Evolutionary conservation across 2,329 filamentous ascomycete genomes (phyloP), one percentile per base, ranked within the genome.

Genomic region (Pseudocercospora pini-densiflorae): DNA sequence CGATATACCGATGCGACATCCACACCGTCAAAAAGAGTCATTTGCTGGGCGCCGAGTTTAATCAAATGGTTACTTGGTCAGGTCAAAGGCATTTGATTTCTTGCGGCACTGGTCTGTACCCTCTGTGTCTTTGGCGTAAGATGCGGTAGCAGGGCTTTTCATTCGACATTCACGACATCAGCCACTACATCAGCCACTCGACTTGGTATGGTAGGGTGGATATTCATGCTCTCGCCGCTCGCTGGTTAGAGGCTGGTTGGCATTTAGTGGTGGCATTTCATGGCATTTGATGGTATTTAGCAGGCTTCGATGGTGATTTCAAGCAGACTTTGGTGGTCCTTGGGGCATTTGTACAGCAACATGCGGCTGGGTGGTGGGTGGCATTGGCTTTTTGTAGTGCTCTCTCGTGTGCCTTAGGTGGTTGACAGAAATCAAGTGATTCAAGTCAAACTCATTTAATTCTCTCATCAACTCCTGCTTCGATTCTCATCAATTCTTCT

Each of bases 151-250:
- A 43, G 40, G 40, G 40, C 40, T 19, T 43, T 43, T 43, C 16
- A n/a, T 19, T 43, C 33, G 24, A 31, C 57, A 59, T 23, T 45
- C 23, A 45, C 58, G 27, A 24, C 19, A 60, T 12, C 58, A 31
- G 43, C 58, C n/a, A 60, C 58, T 14, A 59, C 58, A 60, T 60
- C 33, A 59, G 21, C 10, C 36, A 24, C 33, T 43, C 19, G 31
- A 59, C 40, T 19, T 43, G 40, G 40, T 43, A 19, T 33, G 53
- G 53, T 29, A 57, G n/a, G 53, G 53, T 57, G 19, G 19, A 31
- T 29, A 21, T 57, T 57, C 53, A 57, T 57, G 27, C 53, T 29
- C 53, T 57, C 53, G 53, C 53, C 33, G 53, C 53, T 57, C 53
- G 53, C 53, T 57, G 53, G 21, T 57, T 14, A 19, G 53, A 43